Base-by-base conservation (phyloP, 2,329 filamentous ascomycete genomes). In the Fusarium torreyae region DNA sequence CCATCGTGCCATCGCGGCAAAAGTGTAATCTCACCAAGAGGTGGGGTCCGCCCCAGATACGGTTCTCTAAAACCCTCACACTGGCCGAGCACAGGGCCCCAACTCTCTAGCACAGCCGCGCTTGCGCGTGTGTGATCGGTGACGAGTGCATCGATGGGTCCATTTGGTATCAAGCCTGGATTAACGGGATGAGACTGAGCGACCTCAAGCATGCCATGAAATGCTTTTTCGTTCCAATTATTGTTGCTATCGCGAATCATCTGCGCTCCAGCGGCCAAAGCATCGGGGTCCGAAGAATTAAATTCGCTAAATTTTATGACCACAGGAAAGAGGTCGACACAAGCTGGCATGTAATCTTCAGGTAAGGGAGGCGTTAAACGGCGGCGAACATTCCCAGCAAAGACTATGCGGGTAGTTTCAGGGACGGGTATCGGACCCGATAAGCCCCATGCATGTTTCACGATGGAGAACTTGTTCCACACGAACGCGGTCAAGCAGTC, bases 21-120 rank as follows among this genome's bases (percentile, higher is more conserved):
- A 3, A 63, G 46, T n/a, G 59, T 63, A 20, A 63, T 59, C 15
- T 63, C 59, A 3, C 59, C 59, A 17, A 26, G 26, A 17, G 59
- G 59, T 5, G 59, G 59, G 10, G 42, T 28, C 5, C 59, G 43
- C 2, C 59, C 59, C 14, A 63, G 34, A 53, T 63, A 63, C 1
- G 59, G 59, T 8, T 63, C 59, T 33, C 59, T 57, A 10, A 46
- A 58, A 5, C 17, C 59, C 34, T 63, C 55, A 22, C 59, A 63
- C 24, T 20, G 38, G 31, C 55, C 59, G 13, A 63, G 59, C 22
- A 24, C 22, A n/a, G 59, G 59, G 8, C 59, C 59, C 46, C 55
- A 63, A 40, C 50, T 57, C 7, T 57, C 57, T 15, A 63, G 28
- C n/a, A 59, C 20, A 28, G 46, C 46, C 24, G 46, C 15, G 28